Evolutionary conservation across 2,329 filamentous ascomycete genomes (phyloP).

Genomic region (Leptographium radiaticola): DNA sequence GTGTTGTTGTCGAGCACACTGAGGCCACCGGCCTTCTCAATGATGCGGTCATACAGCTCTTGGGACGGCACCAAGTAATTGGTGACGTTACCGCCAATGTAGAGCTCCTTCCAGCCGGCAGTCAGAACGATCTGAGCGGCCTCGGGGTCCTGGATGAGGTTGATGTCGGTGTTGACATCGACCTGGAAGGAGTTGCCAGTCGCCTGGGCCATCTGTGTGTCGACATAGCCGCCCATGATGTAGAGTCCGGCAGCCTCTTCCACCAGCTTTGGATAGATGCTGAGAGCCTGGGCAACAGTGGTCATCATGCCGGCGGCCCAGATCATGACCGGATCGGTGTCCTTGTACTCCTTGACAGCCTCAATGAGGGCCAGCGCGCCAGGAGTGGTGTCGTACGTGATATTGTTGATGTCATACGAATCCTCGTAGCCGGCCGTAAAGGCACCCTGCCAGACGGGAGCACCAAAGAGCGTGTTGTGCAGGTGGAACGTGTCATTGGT

Average conservation of each 20-base stretch:
- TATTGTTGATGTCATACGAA: slow-evolving; percentile 2
- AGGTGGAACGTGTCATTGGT: slow-evolving; percentile 6
- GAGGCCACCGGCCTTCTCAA: slow-evolving; percentile 1
- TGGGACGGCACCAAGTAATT: slow-evolving; percentile 6
- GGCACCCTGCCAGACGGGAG: slow-evolving; percentile 5
- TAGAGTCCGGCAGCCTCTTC: slow-evolving; percentile 5
- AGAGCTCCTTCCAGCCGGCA: slow-evolving; percentile 6
- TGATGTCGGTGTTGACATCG: slow-evolving; percentile 7
- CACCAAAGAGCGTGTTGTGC: slow-evolving; percentile 5
- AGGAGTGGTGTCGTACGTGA: neutral
- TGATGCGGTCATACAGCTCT: slow-evolving; percentile 4
- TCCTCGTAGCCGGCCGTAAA: slow-evolving; percentile 1
- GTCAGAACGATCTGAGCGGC: slow-evolving; percentile 4
- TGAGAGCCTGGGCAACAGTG: slow-evolving; percentile 3
- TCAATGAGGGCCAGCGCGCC: slow-evolving; percentile 3
- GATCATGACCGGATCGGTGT: slow-evolving; percentile 7
- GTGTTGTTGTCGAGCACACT: slow-evolving; percentile 5
- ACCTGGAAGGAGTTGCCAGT: slow-evolving; percentile 3
- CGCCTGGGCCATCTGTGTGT: slow-evolving; percentile 1
- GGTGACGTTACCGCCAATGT: slow-evolving; percentile 7
- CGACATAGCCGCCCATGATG: slow-evolving; percentile 6
- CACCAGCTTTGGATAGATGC: slow-evolving; percentile 3
- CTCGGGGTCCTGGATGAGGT: slow-evolving; percentile 7
- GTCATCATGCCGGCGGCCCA: slow-evolving; percentile 6
- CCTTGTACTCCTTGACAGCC: slow-evolving; percentile 1